Evolutionary conservation across 2,329 filamentous ascomycete genomes (phyloP), one percentile per base, ranked within the genome.

Genomic region (Penicillium fuscoglaucum): DNA sequence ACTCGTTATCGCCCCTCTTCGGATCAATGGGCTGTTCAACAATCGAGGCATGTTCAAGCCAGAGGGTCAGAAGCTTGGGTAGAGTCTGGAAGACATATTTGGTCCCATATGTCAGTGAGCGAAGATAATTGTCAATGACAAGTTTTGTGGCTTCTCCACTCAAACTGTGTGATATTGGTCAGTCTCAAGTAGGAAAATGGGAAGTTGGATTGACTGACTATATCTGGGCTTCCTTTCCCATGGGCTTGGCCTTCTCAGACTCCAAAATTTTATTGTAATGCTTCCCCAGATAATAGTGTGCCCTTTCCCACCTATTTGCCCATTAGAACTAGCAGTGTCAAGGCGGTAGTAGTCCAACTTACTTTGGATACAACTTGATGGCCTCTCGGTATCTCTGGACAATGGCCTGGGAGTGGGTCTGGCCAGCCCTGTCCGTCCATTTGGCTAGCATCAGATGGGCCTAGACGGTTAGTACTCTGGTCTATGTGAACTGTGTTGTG

Each of bases 231-330:
- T 96, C 92, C 62, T 93, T 92, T 29, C 88, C 85, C 19, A 85
- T 80, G 39, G 89, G 87, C 52, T 96, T 84, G 2, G 84, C 80
- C 74, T 91, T 93, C 73, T 98, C 92, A 0, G 91, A 90, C 68
- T 98, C 93, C 3, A 97, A 80, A 4, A 98, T 84, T 74, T 97
- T 99, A 73, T 96, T 96, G 82, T 99, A 99, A 75, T 98, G 92
- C 47, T 93, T 91, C 6, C 95, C 95, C 10, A 99, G 84, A 73
- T 97, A 96, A 73, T 98, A 99, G 72, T 98, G 93, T 0, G 91
- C 93, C 75, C 97, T 98, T 72, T 99, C 95, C 93, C 93, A 99
- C 52, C 86, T 86, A 52, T 37, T 39, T 43, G 6, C 41, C 29
- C n/a, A 39, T 54, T 55, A 46, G 57, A 35, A 19, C 9, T 19